A percentile compares a stretch with the other conserved stretches of the same genome.
Conservation (phyloP, 345 rosid species). For the Combretum micranthum region DNA sequence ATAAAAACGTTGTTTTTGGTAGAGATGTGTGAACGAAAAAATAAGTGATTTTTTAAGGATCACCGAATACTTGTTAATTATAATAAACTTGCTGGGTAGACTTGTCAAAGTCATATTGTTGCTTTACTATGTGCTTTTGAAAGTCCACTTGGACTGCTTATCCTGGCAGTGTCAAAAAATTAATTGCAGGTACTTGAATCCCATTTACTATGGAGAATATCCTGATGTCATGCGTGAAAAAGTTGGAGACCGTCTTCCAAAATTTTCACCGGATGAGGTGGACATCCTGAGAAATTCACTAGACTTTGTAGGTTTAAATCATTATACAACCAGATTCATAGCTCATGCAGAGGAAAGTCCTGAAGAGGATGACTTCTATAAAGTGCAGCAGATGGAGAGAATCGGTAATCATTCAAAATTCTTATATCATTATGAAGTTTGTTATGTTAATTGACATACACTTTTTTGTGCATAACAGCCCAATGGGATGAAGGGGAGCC, state of each 20-base stretch:
- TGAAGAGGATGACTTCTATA: conserved; percentile 43
- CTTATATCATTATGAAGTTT: not conserved
- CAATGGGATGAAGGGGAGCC: conserved; percentile 70
- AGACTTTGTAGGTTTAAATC: conserved; percentile 86
- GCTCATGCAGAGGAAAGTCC: conserved; percentile 35
- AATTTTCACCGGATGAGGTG: conserved; percentile 62
- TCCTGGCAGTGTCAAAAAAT: not conserved
- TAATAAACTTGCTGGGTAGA: no score
- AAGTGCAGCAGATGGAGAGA: conserved; percentile 58
- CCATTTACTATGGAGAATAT: conserved; percentile 74
- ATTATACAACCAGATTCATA: conserved; percentile 76
- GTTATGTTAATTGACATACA: not conserved
- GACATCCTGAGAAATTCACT: conserved; percentile 45
- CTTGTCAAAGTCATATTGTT: no score
- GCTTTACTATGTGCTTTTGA: no score
- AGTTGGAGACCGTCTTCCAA: conserved; percentile 65
- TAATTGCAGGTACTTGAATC: conserved; percentile 60
- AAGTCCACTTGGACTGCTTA: not conserved
- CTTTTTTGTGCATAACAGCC: conserved; percentile 29
- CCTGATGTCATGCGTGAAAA: conserved; percentile 62
- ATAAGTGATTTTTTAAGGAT: no score
- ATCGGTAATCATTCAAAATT: conserved; percentile 32
- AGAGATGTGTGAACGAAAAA: no score
- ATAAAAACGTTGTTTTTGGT: no score
- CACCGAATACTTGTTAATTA: no score